These are phyloP conservation scores for Apiotrichum mycotoxinovorans DNA, from an alignment of 1,284 basidiomycete genomes.

Conservation along the genomic window DNA sequence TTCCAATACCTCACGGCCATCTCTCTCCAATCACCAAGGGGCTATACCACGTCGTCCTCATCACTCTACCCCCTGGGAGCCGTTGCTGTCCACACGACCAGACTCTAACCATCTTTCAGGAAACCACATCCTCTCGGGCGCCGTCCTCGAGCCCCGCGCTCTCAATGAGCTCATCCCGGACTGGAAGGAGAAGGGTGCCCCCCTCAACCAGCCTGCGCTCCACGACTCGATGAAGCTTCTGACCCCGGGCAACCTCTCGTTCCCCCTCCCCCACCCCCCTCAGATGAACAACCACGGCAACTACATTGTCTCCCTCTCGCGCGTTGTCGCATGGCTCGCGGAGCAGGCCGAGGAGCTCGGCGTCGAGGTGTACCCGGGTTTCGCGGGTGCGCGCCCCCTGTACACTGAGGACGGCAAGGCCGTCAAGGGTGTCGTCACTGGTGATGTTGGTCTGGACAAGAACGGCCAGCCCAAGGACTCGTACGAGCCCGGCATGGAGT, in stretches of 20 bases:
- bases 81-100: not conserved
- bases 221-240: conserved; percentile 85
- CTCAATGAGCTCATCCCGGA: conserved; percentile 87
- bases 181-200: conserved; percentile 64
- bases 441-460: conserved; percentile 89
- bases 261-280: conserved; percentile 92
- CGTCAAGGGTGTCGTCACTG: conserved; percentile 83
- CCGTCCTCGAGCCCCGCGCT: conserved; percentile 88
- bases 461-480: conserved; percentile 74
- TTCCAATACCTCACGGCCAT: not conserved
- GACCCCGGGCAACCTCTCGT: conserved; percentile 60
- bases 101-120: conserved; percentile 54
- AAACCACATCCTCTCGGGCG: conserved; percentile 92
- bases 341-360: conserved; percentile 78
- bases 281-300: conserved; percentile 96
- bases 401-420: conserved; percentile 65
- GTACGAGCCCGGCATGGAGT: conserved; percentile 97
- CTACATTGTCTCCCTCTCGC: conserved; percentile 87
- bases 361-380: conserved; percentile 96
- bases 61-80: not conserved
- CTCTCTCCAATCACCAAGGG: not conserved
- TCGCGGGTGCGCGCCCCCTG: conserved; percentile 81
- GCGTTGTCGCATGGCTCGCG: conserved; percentile 85
- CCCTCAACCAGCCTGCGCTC: conserved; percentile 73
- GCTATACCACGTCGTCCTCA: not conserved